These are phyloP conservation scores for Rhizopus stolonifer DNA, from an alignment of 371 early-diverging fungal species.

Conservation along the genomic window DNA sequence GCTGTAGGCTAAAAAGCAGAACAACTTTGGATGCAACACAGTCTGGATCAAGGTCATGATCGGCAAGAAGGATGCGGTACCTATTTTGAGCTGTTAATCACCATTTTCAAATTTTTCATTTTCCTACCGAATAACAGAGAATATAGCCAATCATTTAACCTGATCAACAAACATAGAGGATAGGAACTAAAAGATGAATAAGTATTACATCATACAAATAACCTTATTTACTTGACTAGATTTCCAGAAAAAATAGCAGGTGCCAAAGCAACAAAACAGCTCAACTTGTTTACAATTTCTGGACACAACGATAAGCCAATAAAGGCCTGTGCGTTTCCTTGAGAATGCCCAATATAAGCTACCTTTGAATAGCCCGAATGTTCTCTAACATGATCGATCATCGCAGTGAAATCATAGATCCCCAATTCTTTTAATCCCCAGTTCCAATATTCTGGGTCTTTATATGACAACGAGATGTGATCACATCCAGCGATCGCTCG, in stretches of 20 bases:
- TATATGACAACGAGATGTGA: constrained; percentile 26
- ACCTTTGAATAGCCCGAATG: constrained; percentile 30
- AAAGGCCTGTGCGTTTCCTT: constrained; percentile 62
- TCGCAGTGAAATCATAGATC: constrained; percentile 44
- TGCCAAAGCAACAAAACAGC: constrained; percentile 56
- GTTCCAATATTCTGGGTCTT: constrained; percentile 54
- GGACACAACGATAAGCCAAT: constrained; percentile 46
- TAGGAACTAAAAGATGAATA: constrained; percentile 23
- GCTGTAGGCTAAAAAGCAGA: constrained; percentile 45
- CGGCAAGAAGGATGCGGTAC: constrained; percentile 44
- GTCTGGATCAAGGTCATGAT: constrained; percentile 47
- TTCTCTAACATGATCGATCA: constrained; percentile 41
- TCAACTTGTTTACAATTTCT: constrained; percentile 36
- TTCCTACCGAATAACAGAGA: constrained; percentile 34
- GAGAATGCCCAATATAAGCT: constrained; percentile 59
- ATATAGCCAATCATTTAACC: constrained; percentile 27
- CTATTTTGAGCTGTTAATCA: constrained; percentile 17
- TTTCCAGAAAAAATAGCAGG: constrained; percentile 57
- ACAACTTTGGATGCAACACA: constrained; percentile 23
- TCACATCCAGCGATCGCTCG: constrained; percentile 28
- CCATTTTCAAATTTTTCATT: not conserved
- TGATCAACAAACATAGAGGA: constrained; percentile 30
- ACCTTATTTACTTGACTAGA: constrained; percentile 33
- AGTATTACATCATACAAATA: not conserved
- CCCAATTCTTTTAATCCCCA: constrained; percentile 58